These are phyloP conservation scores for Cercospora canescens DNA, from an alignment of 2,329 filamentous ascomycete genomes.

Conservation along the genomic window DNA sequence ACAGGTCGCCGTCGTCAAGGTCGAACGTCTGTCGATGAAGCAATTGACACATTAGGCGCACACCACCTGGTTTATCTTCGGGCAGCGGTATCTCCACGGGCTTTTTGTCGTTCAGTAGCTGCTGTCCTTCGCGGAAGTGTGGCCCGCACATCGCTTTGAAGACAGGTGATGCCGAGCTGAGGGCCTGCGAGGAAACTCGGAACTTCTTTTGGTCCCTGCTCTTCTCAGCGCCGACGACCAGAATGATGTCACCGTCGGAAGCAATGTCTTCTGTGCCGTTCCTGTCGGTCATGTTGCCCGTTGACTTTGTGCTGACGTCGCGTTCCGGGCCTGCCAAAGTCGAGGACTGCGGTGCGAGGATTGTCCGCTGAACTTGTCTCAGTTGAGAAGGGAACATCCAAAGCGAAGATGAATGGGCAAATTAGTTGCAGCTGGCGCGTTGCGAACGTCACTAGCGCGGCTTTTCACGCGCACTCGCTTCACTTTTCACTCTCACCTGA, in stretches of 20 bases:
- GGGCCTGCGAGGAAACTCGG: background rate
- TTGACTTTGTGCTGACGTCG: background rate
- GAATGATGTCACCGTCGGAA: conserved; percentile 5
- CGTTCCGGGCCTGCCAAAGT: background rate
- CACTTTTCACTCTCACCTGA: no score
- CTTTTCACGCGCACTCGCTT: background rate
- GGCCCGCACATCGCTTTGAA: conserved; percentile 9
- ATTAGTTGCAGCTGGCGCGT: background rate
- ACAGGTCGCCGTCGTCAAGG: no score
- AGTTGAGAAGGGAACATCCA: no score
- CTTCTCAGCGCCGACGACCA: background rate
- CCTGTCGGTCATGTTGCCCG: background rate
- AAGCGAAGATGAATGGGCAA: background rate
- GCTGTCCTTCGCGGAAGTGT: conserved; percentile 13
- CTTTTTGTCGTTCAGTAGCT: background rate
- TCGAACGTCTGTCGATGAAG: background rate
- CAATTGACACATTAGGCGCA: conserved; percentile 15
- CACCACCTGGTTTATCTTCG: conserved; percentile 3
- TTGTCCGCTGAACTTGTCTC: no score
- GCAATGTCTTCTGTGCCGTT: background rate
- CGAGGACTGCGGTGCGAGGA: no score
- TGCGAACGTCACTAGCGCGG: background rate
- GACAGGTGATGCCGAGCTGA: background rate
- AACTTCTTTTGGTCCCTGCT: no score
- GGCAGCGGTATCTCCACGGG: conserved; percentile 9